These are phyloP conservation scores for Curvularia sp. DNA, from an alignment of 2,329 filamentous ascomycete genomes.

Conservation along the genomic window DNA sequence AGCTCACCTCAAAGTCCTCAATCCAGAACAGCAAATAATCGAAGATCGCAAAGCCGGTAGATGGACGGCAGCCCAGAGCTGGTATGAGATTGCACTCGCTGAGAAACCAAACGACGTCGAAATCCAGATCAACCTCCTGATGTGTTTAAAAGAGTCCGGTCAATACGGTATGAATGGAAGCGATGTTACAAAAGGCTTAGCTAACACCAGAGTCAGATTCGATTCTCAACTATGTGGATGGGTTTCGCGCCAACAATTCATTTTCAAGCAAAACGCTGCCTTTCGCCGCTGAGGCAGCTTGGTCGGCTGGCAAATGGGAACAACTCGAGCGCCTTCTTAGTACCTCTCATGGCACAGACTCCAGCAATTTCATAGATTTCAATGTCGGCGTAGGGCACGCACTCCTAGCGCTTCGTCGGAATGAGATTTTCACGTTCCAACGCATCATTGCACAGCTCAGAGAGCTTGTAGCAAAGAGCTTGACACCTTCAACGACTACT, in stretches of 20 bases:
- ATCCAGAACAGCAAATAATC: conserved; percentile 90
- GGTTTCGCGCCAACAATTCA: conserved; percentile 61
- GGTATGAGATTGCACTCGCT: conserved; percentile 91
- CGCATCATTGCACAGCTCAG: conserved; percentile 69
- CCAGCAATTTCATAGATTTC: conserved; percentile 67
- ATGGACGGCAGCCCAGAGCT: conserved; percentile 94
- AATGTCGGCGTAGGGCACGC: conserved; percentile 79
- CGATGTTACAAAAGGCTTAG: conserved; percentile 20
- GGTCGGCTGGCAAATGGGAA: conserved; percentile 84
- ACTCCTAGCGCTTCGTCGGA: conserved; percentile 65
- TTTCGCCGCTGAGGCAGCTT: conserved; percentile 88
- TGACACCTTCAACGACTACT: conserved; percentile 78
- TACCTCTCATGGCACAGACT: conserved; percentile 53
- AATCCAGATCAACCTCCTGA: conserved; percentile 81
- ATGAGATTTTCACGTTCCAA: conserved; percentile 61
- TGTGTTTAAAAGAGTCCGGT: conserved; percentile 91
- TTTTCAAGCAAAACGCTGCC: conserved; percentile 66
- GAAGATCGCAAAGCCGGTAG: conserved; percentile 91
- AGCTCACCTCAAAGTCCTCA: conserved; percentile 81
- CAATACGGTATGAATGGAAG: conserved; percentile 73
- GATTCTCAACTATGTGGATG: conserved; percentile 84
- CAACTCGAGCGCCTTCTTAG: conserved; percentile 70
- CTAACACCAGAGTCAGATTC: conserved; percentile 64
- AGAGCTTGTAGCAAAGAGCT: conserved; percentile 71
- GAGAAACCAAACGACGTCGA: conserved; percentile 79